Conservation (phyloP, 192 early-diverging fungal species). For the Umbelopsis vinacea region DNA sequence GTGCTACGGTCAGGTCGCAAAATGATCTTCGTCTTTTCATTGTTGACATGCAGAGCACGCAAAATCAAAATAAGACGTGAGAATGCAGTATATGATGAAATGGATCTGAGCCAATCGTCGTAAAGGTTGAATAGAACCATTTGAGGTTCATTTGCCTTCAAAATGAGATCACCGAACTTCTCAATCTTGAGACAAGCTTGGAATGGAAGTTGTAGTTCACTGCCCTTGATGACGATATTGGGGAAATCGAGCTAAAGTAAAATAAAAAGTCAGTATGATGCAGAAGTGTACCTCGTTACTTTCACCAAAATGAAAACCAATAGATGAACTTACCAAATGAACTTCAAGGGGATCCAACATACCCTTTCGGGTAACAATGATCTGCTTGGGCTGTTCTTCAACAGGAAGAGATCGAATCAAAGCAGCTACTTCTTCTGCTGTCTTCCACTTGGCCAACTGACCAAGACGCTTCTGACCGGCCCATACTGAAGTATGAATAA, state of each 20-base stretch:
- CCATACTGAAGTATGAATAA: conserved; percentile 99
- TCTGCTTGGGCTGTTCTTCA: conserved; percentile 99
- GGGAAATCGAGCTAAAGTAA: conserved; percentile 84
- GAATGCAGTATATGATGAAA: conserved; percentile 98
- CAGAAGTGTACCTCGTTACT: conserved; percentile 34
- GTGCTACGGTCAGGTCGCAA: conserved; percentile 93
- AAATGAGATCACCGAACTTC: conserved; percentile 98
- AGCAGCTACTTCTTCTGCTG: conserved; percentile 99
- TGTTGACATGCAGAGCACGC: conserved; percentile 96
- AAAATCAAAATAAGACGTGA: conserved; percentile 95
- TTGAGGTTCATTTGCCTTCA: conserved; percentile 97
- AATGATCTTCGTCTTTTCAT: conserved; percentile 96
- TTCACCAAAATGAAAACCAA: neutral
- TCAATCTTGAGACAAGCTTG: conserved; percentile 97
- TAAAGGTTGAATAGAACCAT: conserved; percentile 91
- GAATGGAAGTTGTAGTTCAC: conserved; percentile 97
- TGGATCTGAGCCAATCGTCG: conserved; percentile 96
- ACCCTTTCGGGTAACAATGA: conserved; percentile 98
- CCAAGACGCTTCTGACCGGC: conserved; percentile 99
- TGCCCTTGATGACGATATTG: conserved; percentile 98
- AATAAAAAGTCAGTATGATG: conserved; percentile 14
- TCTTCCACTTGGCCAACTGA: conserved; percentile 99
- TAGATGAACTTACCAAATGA: conserved; percentile 58
- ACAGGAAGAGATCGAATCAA: conserved; percentile 97
- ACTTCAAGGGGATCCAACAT: conserved; percentile 99